Evolutionary conservation across 768 basidiomycete genomes (phyloP), one percentile per base, ranked within the genome.

Genomic region (Astraeus odoratus): DNA sequence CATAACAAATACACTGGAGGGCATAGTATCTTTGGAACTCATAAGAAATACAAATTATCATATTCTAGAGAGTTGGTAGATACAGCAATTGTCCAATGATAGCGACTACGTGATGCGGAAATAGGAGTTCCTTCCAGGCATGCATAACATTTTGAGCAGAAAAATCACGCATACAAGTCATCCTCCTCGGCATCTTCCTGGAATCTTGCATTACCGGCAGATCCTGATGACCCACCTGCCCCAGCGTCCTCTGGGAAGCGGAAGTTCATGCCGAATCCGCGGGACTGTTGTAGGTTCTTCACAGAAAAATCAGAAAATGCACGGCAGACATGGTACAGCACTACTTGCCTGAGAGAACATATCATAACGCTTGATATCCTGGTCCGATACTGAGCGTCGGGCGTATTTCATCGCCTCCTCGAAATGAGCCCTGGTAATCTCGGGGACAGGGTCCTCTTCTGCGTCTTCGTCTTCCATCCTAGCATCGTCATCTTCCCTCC

Each of bases 351-450:
- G 93, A 30, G 94, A 71, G 66, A 98, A 98, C 84, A 97, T 94
- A 78, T 98, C 96, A 67, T 98, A 99, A 42, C 94, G 83, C 58
- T 93, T 80, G 67, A 98, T 95, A 61, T 98, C 95, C 53, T 87
- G 81, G 60, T 96, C 94, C 9, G 91, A 93, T 44, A 98, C 95
- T 9, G 93, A 96, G 42, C 96, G 86, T 64, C 96, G 86, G 50
- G 96, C 94, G 57, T 78, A 98, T 68, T 86, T 83, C 94, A 98
- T 98, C 2, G 96, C 93, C 68, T 97, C 95, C 70, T 98, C 95
- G 56, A 98, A 98, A 75, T 98, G 95, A 0, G 84, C 91, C 58
- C 67, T 76, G 23, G 90, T 86, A 57, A 95, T 95, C 60, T 84
- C 70, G 8, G 92, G 86, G 23, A 96, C 93, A 8, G 89, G 91